A percentile compares a stretch with the other conserved stretches of the same genome.
phyloP scores from a whole-genome alignment of 192 early-diverging fungal genomes.

The Phycomyces blakesleeanus region DNA sequence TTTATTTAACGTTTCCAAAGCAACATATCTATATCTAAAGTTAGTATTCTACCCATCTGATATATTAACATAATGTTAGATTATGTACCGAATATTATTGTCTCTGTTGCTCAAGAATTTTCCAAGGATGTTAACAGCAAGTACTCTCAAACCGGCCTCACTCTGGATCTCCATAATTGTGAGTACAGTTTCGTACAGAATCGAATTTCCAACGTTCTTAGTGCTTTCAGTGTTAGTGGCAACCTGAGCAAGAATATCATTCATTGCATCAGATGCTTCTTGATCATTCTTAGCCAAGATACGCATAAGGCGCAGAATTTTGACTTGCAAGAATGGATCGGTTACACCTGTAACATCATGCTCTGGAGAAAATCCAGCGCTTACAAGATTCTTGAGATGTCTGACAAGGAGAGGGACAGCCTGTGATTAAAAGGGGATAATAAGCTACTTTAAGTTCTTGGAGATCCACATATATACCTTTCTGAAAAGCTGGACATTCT shows the following conservation, averaged over 20 bases:
- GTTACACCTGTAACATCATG: constrained; percentile 94
- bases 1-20: constrained; percentile 93
- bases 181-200: constrained; percentile 95
- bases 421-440: constrained; percentile 20
- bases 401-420: constrained; percentile 79
- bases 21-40: constrained; percentile 73
- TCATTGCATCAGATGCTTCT: constrained; percentile 85
- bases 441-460: no score
- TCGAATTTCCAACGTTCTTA: constrained; percentile 97
- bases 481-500: constrained; percentile 68
- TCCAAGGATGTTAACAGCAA: constrained; percentile 98
- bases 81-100: constrained; percentile 86
- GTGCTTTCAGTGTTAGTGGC: constrained; percentile 91
- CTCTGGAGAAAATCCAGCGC: constrained; percentile 85
- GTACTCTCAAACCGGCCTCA: constrained; percentile 83
- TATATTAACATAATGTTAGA: background rate
- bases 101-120: constrained; percentile 92
- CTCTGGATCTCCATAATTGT: constrained; percentile 95
- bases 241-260: constrained; percentile 95
- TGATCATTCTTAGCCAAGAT: constrained; percentile 81
- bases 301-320: constrained; percentile 84
- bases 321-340: constrained; percentile 98
- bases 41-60: constrained; percentile 5
- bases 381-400: constrained; percentile 85
- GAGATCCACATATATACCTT: constrained; percentile 39